These are phyloP conservation scores for Rhizomucor pusillus DNA, from an alignment of 371 early-diverging fungal genomes.

Conservation along the genomic window DNA sequence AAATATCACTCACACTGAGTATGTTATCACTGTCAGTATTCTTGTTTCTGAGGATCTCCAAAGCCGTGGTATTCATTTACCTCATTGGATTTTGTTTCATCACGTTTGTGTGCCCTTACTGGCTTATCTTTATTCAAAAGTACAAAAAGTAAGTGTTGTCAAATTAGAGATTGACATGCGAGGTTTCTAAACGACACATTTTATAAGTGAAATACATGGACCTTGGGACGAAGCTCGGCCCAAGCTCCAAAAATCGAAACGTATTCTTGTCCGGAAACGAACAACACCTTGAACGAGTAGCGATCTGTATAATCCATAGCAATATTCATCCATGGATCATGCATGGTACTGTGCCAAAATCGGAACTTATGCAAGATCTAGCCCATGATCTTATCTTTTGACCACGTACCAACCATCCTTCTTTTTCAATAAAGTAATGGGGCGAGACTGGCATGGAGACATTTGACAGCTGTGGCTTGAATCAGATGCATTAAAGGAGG, in stretches of 20 bases:
- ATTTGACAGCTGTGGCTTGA: too few relatives aligned
- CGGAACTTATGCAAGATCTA: too few relatives aligned
- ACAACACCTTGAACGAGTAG: not conserved
- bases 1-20: conserved; percentile 57
- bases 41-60: conserved; percentile 68
- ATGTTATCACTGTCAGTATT: conserved; percentile 61
- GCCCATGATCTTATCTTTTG: too few relatives aligned
- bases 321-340: too few relatives aligned
- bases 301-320: too few relatives aligned
- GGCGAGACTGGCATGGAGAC: too few relatives aligned
- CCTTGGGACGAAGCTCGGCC: conserved; percentile 97
- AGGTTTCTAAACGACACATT: not conserved
- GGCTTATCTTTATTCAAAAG: conserved; percentile 88
- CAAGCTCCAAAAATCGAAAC: conserved; percentile 49
- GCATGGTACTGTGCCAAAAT: too few relatives aligned
- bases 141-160: conserved; percentile 82
- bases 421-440: too few relatives aligned
- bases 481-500: too few relatives aligned
- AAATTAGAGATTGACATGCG: not conserved
- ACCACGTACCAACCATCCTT: too few relatives aligned
- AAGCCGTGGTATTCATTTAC: conserved; percentile 68
- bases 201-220: conserved; percentile 85
- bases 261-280: conserved; percentile 32
- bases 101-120: conserved; percentile 85
- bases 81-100: conserved; percentile 69